Conservation (phyloP, 1,284 basidiomycete species). For the Apiotrichum sp. region DNA sequence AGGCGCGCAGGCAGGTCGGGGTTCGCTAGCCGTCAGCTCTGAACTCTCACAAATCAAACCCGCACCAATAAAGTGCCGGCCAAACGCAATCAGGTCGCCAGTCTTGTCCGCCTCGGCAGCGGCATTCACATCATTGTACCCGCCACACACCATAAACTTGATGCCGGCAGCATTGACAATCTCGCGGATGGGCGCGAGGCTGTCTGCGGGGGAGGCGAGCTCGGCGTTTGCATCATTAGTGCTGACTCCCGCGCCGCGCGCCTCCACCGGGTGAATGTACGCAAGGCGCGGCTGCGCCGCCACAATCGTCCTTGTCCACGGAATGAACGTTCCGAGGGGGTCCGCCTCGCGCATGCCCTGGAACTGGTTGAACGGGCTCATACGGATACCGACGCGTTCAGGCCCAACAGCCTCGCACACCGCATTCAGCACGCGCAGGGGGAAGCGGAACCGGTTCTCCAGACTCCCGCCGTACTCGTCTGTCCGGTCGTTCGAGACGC, state of each 20-base stretch:
- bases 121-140: conserved; percentile 39
- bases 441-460: conserved; percentile 55
- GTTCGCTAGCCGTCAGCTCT: conserved; percentile 28
- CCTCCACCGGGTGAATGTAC: conserved; percentile 58
- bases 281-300: conserved; percentile 52
- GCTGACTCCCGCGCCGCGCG: conserved; percentile 31
- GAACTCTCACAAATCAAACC: background rate
- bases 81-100: conserved; percentile 51
- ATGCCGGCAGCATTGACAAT: background rate
- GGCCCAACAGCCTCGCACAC: conserved; percentile 52
- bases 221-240: no score
- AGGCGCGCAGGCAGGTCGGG: conserved; percentile 56
- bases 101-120: conserved; percentile 29
- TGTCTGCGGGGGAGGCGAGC: conserved; percentile 14
- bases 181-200: conserved; percentile 6
- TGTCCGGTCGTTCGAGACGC: conserved; percentile 52
- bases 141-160: conserved; percentile 53
- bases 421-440: conserved; percentile 53
- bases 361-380: conserved; percentile 55
- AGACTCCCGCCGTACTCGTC: conserved; percentile 58
- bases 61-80: conserved; percentile 51
- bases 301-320: conserved; percentile 25
- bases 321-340: conserved; percentile 46
- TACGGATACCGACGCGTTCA: conserved; percentile 51
- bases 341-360: conserved; percentile 48